Evolutionary conservation across 1,284 basidiomycete genomes (phyloP), one percentile per base, ranked within the genome.

Genomic region (Trichosporon faecale): DNA sequence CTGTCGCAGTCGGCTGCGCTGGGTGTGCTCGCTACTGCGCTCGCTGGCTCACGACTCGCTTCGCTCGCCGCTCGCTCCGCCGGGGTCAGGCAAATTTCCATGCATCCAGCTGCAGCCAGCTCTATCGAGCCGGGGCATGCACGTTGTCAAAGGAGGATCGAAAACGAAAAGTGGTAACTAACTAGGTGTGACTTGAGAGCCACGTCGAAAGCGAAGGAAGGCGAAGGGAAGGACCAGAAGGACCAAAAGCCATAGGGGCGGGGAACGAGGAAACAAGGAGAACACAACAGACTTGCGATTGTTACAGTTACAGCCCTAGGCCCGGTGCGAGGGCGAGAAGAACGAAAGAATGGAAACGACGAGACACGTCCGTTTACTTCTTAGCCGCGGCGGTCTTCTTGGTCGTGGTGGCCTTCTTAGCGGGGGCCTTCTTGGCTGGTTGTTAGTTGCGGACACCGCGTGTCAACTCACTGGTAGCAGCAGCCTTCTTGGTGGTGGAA

Each of bases 321-420:
- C 40, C 49, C 52, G 49, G 49, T 52, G 49, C 49, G 49, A 52
- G 49, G 18, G 49, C 49, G 14, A 52, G 49, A 52, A 44, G 31
- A 46, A 49, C 37, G 27, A 12, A 64, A n/a, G 49, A 33, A 33
- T 57, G 33, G 52, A 35, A 25, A 29, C 8, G 31, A 12, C n/a
- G n/a, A n/a, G n/a, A n/a, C n/a, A 12, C 14, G 35, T 14, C 11
- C n/a, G 57, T 31, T 31, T 29, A 61, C 27, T 29, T 31, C 57
- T 29, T 61, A 2, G 29, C n/a, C 25, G n/a, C 2, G 11, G 29
- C 33, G 66, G 69, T 66, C 67, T 72, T 68, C 68, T 74, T 66
- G 29, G 79, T 73, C 64, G 77, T 73, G 40, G 72, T 52, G 60
- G 76, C 75, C 72, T 76, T 74, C 79, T 90, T 84, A 82, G 86